Percentiles rank a stretch among this genome's conserved stretches.
phyloP scores from a whole-genome alignment of 2,329 filamentous ascomycete genomes.

The Curvularia verruculosa region DNA sequence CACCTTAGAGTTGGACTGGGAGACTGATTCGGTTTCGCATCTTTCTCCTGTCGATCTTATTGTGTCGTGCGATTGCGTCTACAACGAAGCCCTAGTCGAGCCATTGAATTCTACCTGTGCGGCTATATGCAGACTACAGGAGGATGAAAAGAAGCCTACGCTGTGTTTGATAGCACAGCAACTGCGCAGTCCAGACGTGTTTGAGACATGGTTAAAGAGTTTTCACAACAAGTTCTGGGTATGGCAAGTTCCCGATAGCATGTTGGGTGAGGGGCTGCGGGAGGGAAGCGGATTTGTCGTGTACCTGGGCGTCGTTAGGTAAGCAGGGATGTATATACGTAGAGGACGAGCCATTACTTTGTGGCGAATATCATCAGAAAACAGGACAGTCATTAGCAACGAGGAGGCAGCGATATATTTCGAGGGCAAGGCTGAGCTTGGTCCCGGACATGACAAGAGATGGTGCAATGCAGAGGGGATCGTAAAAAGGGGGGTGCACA shows the following conservation, averaged over 20 bases:
- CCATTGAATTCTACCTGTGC: constrained; percentile 83
- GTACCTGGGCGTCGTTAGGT: constrained; percentile 66
- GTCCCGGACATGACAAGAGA: neutral
- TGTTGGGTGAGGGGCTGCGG: constrained; percentile 64
- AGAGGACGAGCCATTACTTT: neutral
- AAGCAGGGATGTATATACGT: neutral
- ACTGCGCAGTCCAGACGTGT: constrained; percentile 81
- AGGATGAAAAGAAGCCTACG: constrained; percentile 55
- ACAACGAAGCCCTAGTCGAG: constrained; percentile 83
- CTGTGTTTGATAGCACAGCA: constrained; percentile 88
- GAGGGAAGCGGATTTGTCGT: constrained; percentile 78
- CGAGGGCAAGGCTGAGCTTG: neutral
- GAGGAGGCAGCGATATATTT: neutral
- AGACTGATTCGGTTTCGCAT: constrained; percentile 59
- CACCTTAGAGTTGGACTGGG: constrained; percentile 77
- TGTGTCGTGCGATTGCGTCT: constrained; percentile 91
- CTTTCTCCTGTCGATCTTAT: constrained; percentile 71
- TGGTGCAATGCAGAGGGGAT: neutral
- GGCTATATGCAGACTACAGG: constrained; percentile 70
- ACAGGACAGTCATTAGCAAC: neutral
- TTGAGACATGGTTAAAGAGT: constrained; percentile 76
- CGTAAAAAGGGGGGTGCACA: neutral
- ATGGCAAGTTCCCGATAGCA: constrained; percentile 74
- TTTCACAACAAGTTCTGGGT: constrained; percentile 71
- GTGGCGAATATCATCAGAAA: too few relatives aligned